These are phyloP conservation scores for Penicillium sp. DNA, from an alignment of 2,329 filamentous ascomycete genomes.

Conservation along the genomic window DNA sequence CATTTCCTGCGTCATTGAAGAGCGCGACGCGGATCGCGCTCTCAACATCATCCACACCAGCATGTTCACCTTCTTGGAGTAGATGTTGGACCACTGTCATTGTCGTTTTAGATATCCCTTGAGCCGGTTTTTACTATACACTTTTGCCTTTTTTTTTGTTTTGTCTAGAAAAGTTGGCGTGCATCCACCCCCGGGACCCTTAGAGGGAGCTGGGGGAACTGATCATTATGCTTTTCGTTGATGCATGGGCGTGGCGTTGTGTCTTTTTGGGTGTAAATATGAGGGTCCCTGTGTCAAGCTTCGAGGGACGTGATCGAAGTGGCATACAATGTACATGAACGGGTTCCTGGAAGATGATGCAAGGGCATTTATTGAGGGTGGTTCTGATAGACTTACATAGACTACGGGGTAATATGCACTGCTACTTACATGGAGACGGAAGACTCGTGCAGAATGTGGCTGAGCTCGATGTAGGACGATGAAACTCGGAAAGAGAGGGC, in stretches of 20 bases:
- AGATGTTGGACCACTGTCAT: constrained; percentile 17
- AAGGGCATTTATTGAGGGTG: background rate
- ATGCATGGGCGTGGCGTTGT: constrained; percentile 24
- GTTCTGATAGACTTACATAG: background rate
- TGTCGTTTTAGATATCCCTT: constrained; percentile 26
- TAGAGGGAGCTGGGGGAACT: background rate
- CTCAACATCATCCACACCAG: constrained; percentile 96
- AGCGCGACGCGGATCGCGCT: constrained; percentile 80
- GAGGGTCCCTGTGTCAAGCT: background rate
- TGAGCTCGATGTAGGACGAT: background rate
- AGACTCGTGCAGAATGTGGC: background rate
- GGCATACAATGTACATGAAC: constrained; percentile 8
- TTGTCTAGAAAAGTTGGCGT: constrained; percentile 20
- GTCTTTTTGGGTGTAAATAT: constrained; percentile 8
- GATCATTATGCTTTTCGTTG: constrained; percentile 10
- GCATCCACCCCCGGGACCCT: constrained; percentile 5
- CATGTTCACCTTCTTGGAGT: constrained; percentile 92
- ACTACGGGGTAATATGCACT: background rate
- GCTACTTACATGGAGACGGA: background rate
- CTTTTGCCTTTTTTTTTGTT: background rate
- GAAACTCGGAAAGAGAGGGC: background rate
- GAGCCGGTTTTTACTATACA: constrained; percentile 7
- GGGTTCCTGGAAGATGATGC: background rate
- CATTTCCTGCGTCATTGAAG: constrained; percentile 95
- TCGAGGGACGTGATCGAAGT: background rate